Conservation (phyloP, 2,329 filamentous ascomycete genomes). For the Trichoderma breve region DNA sequence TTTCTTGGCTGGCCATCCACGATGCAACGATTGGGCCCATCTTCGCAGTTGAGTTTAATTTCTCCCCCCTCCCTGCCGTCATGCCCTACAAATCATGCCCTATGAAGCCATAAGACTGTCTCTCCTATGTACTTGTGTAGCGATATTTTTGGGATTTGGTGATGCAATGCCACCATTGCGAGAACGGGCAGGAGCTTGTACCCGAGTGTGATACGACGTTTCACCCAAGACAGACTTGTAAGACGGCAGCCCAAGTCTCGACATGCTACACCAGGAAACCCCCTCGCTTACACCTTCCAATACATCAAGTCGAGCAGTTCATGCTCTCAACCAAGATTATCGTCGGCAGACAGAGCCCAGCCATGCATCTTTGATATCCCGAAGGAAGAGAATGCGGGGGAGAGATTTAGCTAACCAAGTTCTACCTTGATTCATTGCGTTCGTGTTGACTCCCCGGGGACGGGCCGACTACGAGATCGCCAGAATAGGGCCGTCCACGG, state of each 20-base stretch:
- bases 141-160: not conserved
- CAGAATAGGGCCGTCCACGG: slow-evolving; percentile 7
- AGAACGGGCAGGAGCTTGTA: not conserved
- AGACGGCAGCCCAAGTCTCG: not conserved
- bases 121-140: not conserved
- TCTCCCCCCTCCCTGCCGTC: not conserved
- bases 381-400: slow-evolving; percentile 2
- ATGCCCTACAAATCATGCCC: not conserved
- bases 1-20: slow-evolving; percentile 1
- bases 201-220: not conserved
- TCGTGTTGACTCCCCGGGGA: not conserved
- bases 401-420: not conserved
- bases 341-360: not conserved
- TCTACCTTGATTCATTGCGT: not conserved
- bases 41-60: not conserved
- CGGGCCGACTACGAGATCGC: slow-evolving; percentile 8
- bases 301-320: not conserved
- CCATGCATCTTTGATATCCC: not conserved
- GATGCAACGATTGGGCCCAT: not conserved
- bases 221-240: not conserved
- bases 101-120: not conserved
- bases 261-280: not conserved
- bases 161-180: not conserved
- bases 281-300: not conserved
- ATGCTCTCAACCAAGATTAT: too few relatives aligned